Base-by-base conservation (phyloP, 2,329 filamentous ascomycete genomes). In the Ceratocystis cacaofunesta region DNA sequence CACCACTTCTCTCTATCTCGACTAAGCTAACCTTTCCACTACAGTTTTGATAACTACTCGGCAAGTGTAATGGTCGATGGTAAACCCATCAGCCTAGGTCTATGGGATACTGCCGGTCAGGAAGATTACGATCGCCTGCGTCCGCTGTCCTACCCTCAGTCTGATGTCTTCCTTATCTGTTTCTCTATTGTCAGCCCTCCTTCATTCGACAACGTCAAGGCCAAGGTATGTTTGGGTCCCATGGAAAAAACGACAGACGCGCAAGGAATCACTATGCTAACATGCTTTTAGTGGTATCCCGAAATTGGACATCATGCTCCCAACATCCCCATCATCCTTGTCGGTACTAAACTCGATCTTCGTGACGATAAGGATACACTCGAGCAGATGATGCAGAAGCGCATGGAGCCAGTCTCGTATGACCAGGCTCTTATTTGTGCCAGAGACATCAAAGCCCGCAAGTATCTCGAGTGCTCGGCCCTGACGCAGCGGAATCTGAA, bases 31-130 rank as follows among this genome's bases (percentile, higher is more conserved):
- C 41, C 48, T 70, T 65, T 55, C 19, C 60, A 61, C 55, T 68
- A 28, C 71, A 96, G 91, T 69, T 97, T 97, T 78, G 92, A 97
- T 76, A 99, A 99, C 80, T 97, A 97, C 81, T 96, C 92, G 46
- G 94, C 94, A 70, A 96, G 91, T 80, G 94, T 99, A 65, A 96
- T 96, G 90, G 94, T 97, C 66, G 94, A 97, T 80, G 91, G 92
- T 72, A 95, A 95, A 80, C 92, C 92, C 68, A 96, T 97, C 78
- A 96, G 91, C 77, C 78, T 99, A 71, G 94, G 92, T 70, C 80
- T 99, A 41, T 97, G 94, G 92, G 92, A 99, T 88, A 99, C 92
- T 70, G 92, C 92, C 70, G 92, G 92, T 73, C 94, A 97, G 80
- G 92, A 97, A 79, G 92, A 97, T 82, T 97, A 97, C 79, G 92